Evolutionary conservation across 441 rosid genomes (phyloP), one percentile per base, ranked within the genome.

Genomic region (Euphorbia neoarborescens): DNA sequence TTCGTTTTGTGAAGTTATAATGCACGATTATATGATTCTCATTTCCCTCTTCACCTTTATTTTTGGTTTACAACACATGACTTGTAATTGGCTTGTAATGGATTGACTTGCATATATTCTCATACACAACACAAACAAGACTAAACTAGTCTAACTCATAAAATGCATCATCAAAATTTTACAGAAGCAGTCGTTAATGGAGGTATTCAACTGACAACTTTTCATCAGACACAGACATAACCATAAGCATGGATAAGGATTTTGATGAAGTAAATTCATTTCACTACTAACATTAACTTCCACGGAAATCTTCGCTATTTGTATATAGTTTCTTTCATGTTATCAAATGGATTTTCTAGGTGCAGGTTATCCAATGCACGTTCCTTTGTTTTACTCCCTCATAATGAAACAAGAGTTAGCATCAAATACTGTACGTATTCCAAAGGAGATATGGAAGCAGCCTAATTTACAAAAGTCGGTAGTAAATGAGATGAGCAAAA

Each of bases 401-500:
- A 13, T 24, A 15, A 13, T 24, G 50, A 7, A 9, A 17, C 42
- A 59, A 69, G 13, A 12, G 40, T 46, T 50, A 24, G 32, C 14
- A 1, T 4, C 54, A 27, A 72, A 7, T 25, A 64, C 10, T 19
- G 46, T 22, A 12, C 17, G 13, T 15, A 25, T 34, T 38, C 4
- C 7, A 46, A 4, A n/a, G 32, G 6, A 69, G 72, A 3, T 14
- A 0, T 5, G 30, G 0, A 12, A 62, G 17, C 32, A n/a, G 32
- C 58, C 50, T 42, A 72, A 53, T 32, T 11, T 58, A 57, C 22
- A 42, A 30, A 20, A 9, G 28, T 28, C 11, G 30, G 62, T 38
- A 56, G 24, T 28, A 17, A 8, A 40, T 35, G 25, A 14, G 69
- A 38, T 24, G 69, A 24, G 71, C 70, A 62, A 34, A 69, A 73